Evolutionary conservation across 768 basidiomycete species (phyloP), one percentile per base, ranked within the genome.

Genomic region (Rhodocollybia butyracea): DNA sequence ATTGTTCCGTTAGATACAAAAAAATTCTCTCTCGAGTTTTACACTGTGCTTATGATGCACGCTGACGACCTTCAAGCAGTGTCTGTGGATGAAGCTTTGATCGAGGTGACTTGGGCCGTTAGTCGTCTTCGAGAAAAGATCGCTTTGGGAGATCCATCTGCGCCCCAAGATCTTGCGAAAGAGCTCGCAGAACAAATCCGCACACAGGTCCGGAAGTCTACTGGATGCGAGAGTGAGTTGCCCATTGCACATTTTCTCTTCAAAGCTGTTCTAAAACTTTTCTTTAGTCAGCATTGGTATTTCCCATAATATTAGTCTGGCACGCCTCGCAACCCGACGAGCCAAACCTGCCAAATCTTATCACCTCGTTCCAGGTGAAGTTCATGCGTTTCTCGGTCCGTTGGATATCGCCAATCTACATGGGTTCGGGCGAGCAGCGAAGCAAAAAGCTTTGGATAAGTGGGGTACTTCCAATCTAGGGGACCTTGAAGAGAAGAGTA

Each of bases 31-130:
- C 70, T 94, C 48, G 79, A 86, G 34, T 98, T 98, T 68, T 98
- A 99, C 69, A 93, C 90, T 4, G 89, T 97, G 52, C 78, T 98
- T 30, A 91, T 98, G 85, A 74, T 80, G 0, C 85, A 89, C 64
- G 91, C 93, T 22, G 92, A 97, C 63, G 92, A 94, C 61, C 75
- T 98, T 2, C 88, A 98, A 71, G 94, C 95, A 2, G 95, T 98
- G 15, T 96, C 94, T 2, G 91, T 98, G 5, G 97, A 99, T 58
- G 97, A 99, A 67, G 96, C 94, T 0, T 78, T 98, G 22, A 85
- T 98, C 57, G 95, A 98, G 55, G 91, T 95, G 15, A 86, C 91
- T 0, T 78, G 72, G 3, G 74, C 78, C 0, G 79, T 90, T 38
- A 75, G 72, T 12, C 77, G 73, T 57, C 66, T 71, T 36, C 68